These are phyloP conservation scores for Serendipita vermifera DNA, from an alignment of 768 basidiomycete genomes.

Conservation along the genomic window DNA sequence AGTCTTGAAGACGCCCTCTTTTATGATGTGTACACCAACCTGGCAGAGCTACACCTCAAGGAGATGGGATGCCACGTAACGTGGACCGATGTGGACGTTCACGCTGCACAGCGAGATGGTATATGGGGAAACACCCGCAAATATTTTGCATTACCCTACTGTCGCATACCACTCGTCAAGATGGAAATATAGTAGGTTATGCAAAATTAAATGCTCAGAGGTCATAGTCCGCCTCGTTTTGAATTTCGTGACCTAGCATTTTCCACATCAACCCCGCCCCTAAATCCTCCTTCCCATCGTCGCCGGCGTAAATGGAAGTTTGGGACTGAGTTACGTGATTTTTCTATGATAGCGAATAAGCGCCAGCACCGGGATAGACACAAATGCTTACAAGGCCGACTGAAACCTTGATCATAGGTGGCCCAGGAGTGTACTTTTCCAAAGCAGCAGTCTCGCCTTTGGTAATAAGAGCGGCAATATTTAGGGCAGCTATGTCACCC, in stretches of 20 bases:
- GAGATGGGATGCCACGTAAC: constrained; percentile 63
- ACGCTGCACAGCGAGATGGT: constrained; percentile 35
- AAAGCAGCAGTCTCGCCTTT: neutral
- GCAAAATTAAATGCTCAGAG: neutral
- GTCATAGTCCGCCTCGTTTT: neutral
- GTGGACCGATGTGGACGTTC: constrained; percentile 76
- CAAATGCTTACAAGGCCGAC: neutral
- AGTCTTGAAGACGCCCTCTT: constrained; percentile 62
- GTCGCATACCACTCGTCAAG: constrained; percentile 31
- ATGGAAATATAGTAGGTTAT: constrained; percentile 11
- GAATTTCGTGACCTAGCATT: neutral
- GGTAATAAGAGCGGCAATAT: neutral
- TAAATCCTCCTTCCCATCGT: constrained; percentile 7
- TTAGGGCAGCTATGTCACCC: neutral
- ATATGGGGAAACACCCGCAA: constrained; percentile 66
- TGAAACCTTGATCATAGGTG: neutral
- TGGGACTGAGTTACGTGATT: neutral
- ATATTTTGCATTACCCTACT: constrained; percentile 67
- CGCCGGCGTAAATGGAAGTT: neutral
- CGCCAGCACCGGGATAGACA: neutral
- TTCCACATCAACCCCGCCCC: neutral
- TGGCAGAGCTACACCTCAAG: constrained; percentile 76
- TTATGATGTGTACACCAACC: constrained; percentile 79
- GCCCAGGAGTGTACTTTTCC: neutral
- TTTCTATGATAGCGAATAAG: neutral